Base-by-base conservation (phyloP, 2,329 filamentous ascomycete genomes). In the Dactylellina sp. region DNA sequence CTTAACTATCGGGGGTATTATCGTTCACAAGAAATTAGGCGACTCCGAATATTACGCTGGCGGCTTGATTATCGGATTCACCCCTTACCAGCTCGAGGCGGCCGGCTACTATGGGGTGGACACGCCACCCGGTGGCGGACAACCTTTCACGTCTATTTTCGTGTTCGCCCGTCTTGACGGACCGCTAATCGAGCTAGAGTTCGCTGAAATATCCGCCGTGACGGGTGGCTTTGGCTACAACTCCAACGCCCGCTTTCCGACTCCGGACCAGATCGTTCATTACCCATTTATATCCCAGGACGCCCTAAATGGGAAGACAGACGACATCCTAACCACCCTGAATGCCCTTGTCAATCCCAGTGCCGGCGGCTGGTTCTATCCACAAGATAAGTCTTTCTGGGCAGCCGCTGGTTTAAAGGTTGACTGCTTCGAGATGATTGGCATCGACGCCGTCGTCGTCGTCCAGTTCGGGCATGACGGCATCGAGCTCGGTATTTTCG, bases 31-130 rank as follows among this genome's bases (percentile, higher is more conserved):
- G 0, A 79, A 78, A 5, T 65, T 50, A 0, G 75, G 46, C 1
- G 52, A 62, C 0, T 28, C 78, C 4, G 76, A 81, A 1, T 80
- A 79, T 60, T 84, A 82, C 53, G 78, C 78, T 4, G 83, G 83
- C 0, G 83, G 81, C 0, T 22, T 83, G 0, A 77, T 79, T 16
- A 62, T 84, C 5, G 77, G 78, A 1, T 81, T 80, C 62, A 37
- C 57, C 0, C 79, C 81, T 0, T 84, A 80, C 35, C 78, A 78
- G 11, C 79, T 84, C 75, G 37, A 80, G 37, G 83, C 82, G 0
- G 81, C 80, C 0, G 83, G 83, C 7, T 80, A 80, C 66, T 84
- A 84, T 75, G 81, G 25, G n/a, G n/a, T n/a, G n/a, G n/a, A n/a
- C n/a, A n/a, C n/a, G n/a, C 11, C 2, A 25, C 22, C 7, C 46